These are phyloP conservation scores for Beauveria rudraprayagi DNA, from an alignment of 2,329 filamentous ascomycete species.

Conservation along the genomic window DNA sequence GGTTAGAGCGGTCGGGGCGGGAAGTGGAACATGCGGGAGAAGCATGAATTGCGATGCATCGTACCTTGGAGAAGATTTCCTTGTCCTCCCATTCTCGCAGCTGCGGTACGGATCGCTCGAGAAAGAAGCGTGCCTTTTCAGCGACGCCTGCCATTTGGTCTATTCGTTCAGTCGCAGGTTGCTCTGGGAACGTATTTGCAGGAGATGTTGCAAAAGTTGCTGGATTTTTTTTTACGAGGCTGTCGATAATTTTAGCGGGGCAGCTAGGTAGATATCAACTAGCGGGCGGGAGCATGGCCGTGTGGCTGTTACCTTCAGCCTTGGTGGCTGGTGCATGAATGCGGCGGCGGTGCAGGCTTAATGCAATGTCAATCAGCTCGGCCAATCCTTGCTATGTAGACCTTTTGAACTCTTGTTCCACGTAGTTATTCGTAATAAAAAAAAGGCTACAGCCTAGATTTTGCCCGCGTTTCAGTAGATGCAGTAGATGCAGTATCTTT, in stretches of 20 bases:
- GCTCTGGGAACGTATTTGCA: background rate
- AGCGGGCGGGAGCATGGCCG: background rate
- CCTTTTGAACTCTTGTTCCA: too few species aligned
- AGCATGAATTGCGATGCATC: constrained; percentile 10
- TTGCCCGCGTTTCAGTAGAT: too few species aligned
- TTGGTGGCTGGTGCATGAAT: constrained; percentile 10
- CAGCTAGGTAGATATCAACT: background rate
- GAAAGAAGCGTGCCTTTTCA: constrained; percentile 91
- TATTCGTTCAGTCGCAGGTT: background rate
- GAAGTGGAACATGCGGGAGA: background rate
- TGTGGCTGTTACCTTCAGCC: constrained; percentile 13
- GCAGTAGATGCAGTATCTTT: background rate
- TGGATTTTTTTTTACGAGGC: constrained; percentile 18
- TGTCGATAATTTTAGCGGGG: constrained; percentile 20
- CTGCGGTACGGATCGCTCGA: constrained; percentile 87
- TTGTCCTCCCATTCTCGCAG: constrained; percentile 88
- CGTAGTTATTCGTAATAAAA: too few species aligned
- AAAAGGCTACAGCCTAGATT: too few species aligned
- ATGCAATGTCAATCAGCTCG: background rate
- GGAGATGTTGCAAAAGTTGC: background rate
- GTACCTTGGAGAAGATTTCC: constrained; percentile 75
- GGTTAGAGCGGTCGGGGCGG: background rate
- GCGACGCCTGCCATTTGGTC: constrained; percentile 67
- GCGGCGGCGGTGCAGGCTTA: background rate
- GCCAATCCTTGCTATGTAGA: too few species aligned